Evolutionary conservation across 1,139 yeast species (phyloP), one percentile per base, ranked within the genome.

Genomic region (Yamadazyma taylorii): DNA sequence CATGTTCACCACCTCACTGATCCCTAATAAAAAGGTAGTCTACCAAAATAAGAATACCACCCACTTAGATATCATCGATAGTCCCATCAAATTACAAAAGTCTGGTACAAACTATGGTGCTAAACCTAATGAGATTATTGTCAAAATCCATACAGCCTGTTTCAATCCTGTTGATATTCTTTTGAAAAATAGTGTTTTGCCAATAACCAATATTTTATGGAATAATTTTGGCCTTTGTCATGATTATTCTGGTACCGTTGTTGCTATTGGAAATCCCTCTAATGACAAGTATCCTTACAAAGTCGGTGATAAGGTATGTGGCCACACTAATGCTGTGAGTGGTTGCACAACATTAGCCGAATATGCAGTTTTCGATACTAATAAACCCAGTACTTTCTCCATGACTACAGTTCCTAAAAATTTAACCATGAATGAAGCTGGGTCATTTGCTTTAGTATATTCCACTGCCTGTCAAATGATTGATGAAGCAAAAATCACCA

Each of bases 161-260:
- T 61, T 84, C 35, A 86, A 85, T 50, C 94, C 95, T 0, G 69
- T 84, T 31, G 95, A 86, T 55, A 45, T 75, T 37, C 63, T 81
- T 37, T 51, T 81, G 33, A 65, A 69, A 49, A 64, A 70, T 41
- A 52, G 51, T 3, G 65, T 40, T 50, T 60, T 60, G 39, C 63
- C 52, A 28, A 53, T 45, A 51, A 59, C 50, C 46, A 24, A 35
- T 25, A 30, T 25, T 8, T 22, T 28, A 13, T 13, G 13, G 14
- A 8, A 26, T 9, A 30, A 40, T 30, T 38, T 40, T 26, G 88
- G 87, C 7, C 52, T 81, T 22, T 90, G 92, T 3, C 66, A 78
- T 41, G 96, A 86, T 51, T 85, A 75, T 50, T 60, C 84, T 10
- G 96, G 96, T 25, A 63, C 65, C 1, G 68, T 86, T 24, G 73